Percentiles rank a stretch among this genome's conserved stretches.
Evolutionary conservation across 768 basidiomycete species (phyloP).

Genomic region (Suillus subaureus): DNA sequence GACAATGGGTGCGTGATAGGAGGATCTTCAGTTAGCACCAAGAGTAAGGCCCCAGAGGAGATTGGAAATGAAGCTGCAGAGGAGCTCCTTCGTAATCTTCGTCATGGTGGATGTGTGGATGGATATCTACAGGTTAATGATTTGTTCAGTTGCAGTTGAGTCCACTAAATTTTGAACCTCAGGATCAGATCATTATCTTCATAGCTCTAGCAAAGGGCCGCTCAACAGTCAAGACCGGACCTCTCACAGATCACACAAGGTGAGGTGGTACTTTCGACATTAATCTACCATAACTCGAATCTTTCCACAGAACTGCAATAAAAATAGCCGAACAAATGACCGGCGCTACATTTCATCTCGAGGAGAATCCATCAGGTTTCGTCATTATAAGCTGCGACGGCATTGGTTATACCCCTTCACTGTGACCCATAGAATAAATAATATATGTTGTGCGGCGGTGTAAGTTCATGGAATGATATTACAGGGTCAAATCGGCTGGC

Average conservation of each 20-base stretch:
- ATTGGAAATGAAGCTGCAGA: slow-evolving; percentile 66
- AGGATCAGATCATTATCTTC: slow-evolving; percentile 81
- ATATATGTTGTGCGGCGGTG: slow-evolving; percentile 17
- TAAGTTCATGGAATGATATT: slow-evolving; percentile 22
- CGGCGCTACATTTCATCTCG: slow-evolving; percentile 60
- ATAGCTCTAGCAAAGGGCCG: slow-evolving; percentile 71
- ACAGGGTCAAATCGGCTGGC: slow-evolving; percentile 20
- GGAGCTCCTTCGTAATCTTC: slow-evolving; percentile 57
- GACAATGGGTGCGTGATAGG: slow-evolving; percentile 67
- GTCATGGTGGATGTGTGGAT: slow-evolving; percentile 73
- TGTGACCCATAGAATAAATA: slow-evolving; percentile 19
- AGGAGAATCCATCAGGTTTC: slow-evolving; percentile 43
- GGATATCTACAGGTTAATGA: slow-evolving; percentile 55
- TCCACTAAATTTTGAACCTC: background rate
- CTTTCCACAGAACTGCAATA: slow-evolving; percentile 57
- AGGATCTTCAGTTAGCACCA: slow-evolving; percentile 66
- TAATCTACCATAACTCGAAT: slow-evolving; percentile 5
- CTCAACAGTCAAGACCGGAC: slow-evolving; percentile 58
- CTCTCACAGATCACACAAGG: slow-evolving; percentile 71
- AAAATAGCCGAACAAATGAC: slow-evolving; percentile 73
- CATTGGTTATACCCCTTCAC: slow-evolving; percentile 51
- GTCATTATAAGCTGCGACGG: slow-evolving; percentile 63
- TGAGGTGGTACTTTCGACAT: slow-evolving; percentile 25
- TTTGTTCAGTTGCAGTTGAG: background rate
- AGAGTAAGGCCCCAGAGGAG: slow-evolving; percentile 43